Evolutionary conservation across 1,139 yeast species (phyloP).

Genomic region (Eremothecium coryli): DNA sequence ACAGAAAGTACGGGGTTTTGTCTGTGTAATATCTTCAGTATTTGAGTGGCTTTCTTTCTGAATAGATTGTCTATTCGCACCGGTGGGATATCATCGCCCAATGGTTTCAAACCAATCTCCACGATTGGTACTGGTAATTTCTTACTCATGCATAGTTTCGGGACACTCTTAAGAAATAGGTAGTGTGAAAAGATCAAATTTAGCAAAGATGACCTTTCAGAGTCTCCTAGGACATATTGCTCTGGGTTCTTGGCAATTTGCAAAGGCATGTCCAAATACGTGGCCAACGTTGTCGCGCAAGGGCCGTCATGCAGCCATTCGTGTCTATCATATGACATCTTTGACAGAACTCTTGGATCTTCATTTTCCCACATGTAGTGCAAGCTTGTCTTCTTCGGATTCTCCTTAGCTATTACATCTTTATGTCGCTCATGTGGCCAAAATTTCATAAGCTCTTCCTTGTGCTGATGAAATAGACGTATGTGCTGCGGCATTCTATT

Average conservation of each 20-base stretch:
- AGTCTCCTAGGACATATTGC: conserved; percentile 1
- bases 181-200: conserved; percentile 14
- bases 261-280: neutral
- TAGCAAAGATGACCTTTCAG: conserved; percentile 11
- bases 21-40: conserved; percentile 11
- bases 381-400: conserved; percentile 12
- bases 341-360: conserved; percentile 9
- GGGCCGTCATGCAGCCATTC: conserved; percentile 10
- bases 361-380: conserved; percentile 14
- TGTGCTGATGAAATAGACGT: conserved; percentile 9
- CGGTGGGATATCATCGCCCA: conserved; percentile 19
- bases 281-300: neutral
- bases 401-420: conserved; percentile 11
- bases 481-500: conserved; percentile 14
- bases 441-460: conserved; percentile 12
- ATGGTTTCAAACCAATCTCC: conserved; percentile 18
- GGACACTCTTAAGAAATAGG: conserved; percentile 14
- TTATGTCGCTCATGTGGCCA: conserved; percentile 21
- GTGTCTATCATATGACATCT: conserved; percentile 11
- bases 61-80: conserved; percentile 16
- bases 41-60: conserved; percentile 12
- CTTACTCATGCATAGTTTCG: conserved; percentile 14
- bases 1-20: conserved; percentile 14
- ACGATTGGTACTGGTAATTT: conserved; percentile 17
- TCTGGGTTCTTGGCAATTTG: neutral